Base-by-base conservation (phyloP, 148 eudicot genomes). In the Spergularia bocconei region DNA sequence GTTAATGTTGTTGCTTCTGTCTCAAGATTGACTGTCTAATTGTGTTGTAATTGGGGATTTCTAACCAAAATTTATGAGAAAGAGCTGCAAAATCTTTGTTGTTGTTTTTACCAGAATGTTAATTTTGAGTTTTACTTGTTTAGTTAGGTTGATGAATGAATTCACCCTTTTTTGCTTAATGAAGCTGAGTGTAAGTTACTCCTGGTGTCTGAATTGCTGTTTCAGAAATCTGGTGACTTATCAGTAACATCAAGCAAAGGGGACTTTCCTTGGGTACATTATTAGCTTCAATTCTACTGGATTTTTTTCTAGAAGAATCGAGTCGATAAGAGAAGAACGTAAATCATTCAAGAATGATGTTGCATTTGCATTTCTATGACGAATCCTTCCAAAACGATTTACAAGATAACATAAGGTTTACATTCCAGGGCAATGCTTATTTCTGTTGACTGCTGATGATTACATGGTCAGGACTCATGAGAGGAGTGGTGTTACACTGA, bases 361-460 rank as follows among this genome's bases (percentile, higher is more conserved):
- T 69, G 41, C 69, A 65, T 65, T 69, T 69, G 58, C 69, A 65
- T 65, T 65, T 33, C 21, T 53, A 29, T 29, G 73, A 67, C n/a
- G 53, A 67, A 16, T 44, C 70, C 48, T 41, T 67, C 25, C 7
- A 1, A 1, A 41, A 67, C 70, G 16, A 17, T 39, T 44, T 39
- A 67, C 25, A 67, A 25, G 48, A 44, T 3, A 44, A 44, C 10
- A 44, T 6, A 44, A 44, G 10, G 48, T 44, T 44, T 44, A 44
- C 48, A 44, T 44, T 44, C 48, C 48, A 44, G 48, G 3, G 36
- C 36, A 29, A 29, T 29, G 36, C 36, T 29, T 29, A 29, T 29
- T 29, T 29, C 36, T 29, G 36, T 29, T 29, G 36, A 29, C 36
- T 29, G 36, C 36, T 29, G 36, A 29, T 29, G 36, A 29, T 29